phyloP scores from a whole-genome alignment of 1,139 yeast genomes.

The Magnusiomyces tetraspermus region DNA sequence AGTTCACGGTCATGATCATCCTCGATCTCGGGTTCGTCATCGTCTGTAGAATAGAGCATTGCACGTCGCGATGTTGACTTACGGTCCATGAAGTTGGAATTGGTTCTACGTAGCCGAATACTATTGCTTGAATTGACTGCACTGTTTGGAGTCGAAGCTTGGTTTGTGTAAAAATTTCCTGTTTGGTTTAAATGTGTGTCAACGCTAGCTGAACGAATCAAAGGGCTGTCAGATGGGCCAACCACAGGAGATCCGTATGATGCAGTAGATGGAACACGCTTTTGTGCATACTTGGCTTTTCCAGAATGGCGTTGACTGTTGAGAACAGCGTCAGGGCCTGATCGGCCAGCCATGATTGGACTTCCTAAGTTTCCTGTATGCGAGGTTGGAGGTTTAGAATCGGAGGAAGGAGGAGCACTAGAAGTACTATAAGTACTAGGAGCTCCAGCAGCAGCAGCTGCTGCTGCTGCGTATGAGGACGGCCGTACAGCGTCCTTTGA shows the following conservation, averaged over 20 bases:
- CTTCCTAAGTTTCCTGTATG: too few relatives aligned
- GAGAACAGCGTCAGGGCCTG: background rate
- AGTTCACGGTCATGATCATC: conserved; percentile 1
- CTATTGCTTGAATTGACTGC: background rate
- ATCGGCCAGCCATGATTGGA: background rate
- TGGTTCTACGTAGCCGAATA: background rate
- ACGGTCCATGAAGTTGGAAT: background rate
- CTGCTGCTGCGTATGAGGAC: too few relatives aligned
- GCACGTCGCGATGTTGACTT: background rate
- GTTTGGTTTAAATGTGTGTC: background rate
- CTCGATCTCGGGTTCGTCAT: conserved; percentile 5
- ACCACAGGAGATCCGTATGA: background rate
- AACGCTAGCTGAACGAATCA: background rate
- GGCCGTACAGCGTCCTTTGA: too few relatives aligned
- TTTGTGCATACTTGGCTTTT: background rate
- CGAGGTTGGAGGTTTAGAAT: too few relatives aligned
- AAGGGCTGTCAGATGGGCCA: background rate
- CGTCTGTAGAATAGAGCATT: background rate
- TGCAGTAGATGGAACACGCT: background rate
- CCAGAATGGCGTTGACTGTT: background rate
- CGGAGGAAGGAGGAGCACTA: background rate
- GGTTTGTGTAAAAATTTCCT: background rate
- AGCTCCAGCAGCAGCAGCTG: too few relatives aligned
- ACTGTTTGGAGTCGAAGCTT: background rate
- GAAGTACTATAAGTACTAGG: too few relatives aligned